phyloP scores from a whole-genome alignment of 129 eudicot genomes.

The Gnaphalium uliginosum region DNA sequence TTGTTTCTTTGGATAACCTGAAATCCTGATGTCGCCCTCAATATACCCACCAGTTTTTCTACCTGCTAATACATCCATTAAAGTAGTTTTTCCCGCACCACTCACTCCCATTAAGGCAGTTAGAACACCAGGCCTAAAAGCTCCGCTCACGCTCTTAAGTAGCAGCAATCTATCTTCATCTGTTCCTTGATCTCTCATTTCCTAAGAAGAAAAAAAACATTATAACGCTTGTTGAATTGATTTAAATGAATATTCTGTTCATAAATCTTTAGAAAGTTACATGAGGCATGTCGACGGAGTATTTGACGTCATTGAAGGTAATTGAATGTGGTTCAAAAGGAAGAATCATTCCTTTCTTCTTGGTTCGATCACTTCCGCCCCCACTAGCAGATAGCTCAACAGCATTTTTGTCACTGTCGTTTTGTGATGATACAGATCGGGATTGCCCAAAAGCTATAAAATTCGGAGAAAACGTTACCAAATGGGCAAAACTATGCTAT shows the following conservation, averaged over 20 bases:
- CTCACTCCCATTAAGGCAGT: slow-evolving; percentile 19
- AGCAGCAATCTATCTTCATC: slow-evolving; percentile 8
- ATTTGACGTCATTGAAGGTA: slow-evolving; percentile 68
- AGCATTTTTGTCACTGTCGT: slow-evolving; percentile 17
- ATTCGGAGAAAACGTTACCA: neutral
- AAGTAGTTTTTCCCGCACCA: slow-evolving; percentile 20
- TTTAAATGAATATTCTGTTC: no score
- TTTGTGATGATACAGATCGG: slow-evolving; percentile 55
- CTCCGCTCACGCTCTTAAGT: slow-evolving; percentile 15
- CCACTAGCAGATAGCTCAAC: slow-evolving; percentile 32
- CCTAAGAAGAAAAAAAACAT: neutral
- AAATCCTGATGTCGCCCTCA: slow-evolving; percentile 16
- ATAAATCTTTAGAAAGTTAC: slow-evolving; percentile 29
- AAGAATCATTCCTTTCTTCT: slow-evolving; percentile 69
- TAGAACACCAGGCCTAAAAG: slow-evolving; percentile 16
- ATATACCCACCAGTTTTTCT: slow-evolving; percentile 16
- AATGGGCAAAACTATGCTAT: slow-evolving; percentile 10
- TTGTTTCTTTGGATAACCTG: slow-evolving; percentile 16
- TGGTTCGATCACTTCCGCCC: slow-evolving; percentile 20
- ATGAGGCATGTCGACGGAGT: slow-evolving; percentile 93
- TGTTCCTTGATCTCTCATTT: slow-evolving; percentile 22
- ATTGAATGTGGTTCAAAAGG: slow-evolving; percentile 85
- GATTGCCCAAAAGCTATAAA: slow-evolving; percentile 61
- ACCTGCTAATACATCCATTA: slow-evolving; percentile 20
- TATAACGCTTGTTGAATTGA: neutral